Base-by-base conservation (phyloP, 371 early-diverging fungal genomes). In the Dentiscutata heterogama region DNA sequence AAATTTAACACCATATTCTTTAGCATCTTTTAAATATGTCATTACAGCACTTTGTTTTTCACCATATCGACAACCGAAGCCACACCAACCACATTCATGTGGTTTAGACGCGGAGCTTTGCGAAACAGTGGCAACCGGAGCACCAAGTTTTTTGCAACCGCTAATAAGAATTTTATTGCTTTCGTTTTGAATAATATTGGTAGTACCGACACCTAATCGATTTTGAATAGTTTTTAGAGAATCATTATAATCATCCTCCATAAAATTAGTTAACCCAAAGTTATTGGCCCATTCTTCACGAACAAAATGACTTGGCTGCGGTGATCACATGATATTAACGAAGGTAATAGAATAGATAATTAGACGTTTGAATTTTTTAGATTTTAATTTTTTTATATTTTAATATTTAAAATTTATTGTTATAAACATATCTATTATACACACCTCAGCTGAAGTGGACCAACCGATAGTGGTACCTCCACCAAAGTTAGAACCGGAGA, bases 221-320 rank as follows among this genome's bases (percentile, higher is more conserved):
- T 85, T 84, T 64, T 82, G 85, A 18, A 94, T 90, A 46, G 84
- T 81, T 54, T 94, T 93, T n/a, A 94, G 70, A 0, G 88, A 85
- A 35, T 88, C 54, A 60, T 85, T 74, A 82, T 86, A 92, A 4
- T 86, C 90, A 18, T 88, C 86, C 1, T 92, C 86, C 3, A 83
- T 42, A 68, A 94, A 93, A 83, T 91, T 86, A 31, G 85, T 83
- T 18, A 95, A 86, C n/a, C 93, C 92, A 22, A 29, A 73, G 77
- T 88, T 83, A 42, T 86, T 86, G 27, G 93, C 91, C 95, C 95
- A 95, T 83, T 95, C 94, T 83, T 92, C 89, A 13, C 94, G 90
- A 16, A 93, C 89, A 84, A 84, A 89, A 79, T 91, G 84, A 68
- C 92, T 94, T 14, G 87, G 88, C 86, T 90, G 82, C 22, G 67